phyloP scores from a whole-genome alignment of 2,329 filamentous ascomycete genomes.

The Fusarium buxicola region DNA sequence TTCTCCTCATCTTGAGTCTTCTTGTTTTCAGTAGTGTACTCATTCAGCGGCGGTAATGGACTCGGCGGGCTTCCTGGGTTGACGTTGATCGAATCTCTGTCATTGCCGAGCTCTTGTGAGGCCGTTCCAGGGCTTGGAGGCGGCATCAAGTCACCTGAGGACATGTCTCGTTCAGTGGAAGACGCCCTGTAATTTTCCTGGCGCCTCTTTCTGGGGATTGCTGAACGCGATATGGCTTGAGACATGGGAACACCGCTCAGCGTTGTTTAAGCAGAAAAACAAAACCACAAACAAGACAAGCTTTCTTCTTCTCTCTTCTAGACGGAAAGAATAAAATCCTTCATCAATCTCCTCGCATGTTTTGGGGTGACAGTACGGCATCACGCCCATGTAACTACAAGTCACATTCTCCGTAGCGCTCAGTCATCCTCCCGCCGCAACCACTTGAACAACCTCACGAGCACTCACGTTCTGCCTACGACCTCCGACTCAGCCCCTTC shows the following conservation, averaged over 20 bases:
- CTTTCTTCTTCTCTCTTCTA: conserved; percentile 1
- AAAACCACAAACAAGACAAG: neutral
- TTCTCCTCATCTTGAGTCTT: neutral
- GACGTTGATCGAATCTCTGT: conserved; percentile 45
- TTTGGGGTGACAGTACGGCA: neutral
- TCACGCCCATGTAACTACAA: conserved; percentile 2
- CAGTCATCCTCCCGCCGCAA: neutral
- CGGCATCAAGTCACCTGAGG: conserved; percentile 19
- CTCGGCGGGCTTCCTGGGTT: conserved; percentile 45
- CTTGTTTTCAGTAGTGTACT: conserved; percentile 25
- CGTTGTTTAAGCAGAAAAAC: conserved; percentile 2
- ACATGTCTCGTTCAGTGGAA: conserved; percentile 30
- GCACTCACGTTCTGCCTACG: conserved; percentile 24
- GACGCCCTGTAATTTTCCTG: conserved; percentile 23
- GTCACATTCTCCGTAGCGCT: conserved; percentile 12
- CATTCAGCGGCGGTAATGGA: conserved; percentile 36
- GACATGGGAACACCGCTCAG: conserved; percentile 22
- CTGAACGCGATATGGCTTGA: conserved; percentile 26
- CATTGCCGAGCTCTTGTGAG: conserved; percentile 27
- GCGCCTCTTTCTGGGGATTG: conserved; percentile 18
- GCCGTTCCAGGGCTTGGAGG: conserved; percentile 8
- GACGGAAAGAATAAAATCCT: neutral
- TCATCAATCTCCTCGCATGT: too few relatives aligned
- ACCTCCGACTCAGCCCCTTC: conserved; percentile 15
- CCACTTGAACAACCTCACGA: conserved; percentile 18